Percentiles rank a stretch among this genome's conserved stretches.
Conservation (phyloP, 164 flowering plant species). For the Annona squamosa region DNA sequence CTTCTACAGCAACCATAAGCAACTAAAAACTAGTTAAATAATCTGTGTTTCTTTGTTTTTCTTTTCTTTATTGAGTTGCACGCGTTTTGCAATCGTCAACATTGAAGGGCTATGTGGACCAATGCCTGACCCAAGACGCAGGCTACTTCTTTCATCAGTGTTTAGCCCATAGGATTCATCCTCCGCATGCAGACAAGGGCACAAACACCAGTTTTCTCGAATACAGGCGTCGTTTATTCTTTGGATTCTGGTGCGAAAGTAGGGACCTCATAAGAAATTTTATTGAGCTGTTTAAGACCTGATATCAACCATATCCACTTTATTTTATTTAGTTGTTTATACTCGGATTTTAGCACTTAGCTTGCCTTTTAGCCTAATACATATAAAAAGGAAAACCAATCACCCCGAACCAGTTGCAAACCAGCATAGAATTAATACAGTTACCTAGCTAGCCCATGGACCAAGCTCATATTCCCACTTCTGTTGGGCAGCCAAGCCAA, state of each 20-base stretch:
- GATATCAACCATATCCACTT: background rate
- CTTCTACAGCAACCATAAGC: background rate
- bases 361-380: background rate
- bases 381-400: background rate
- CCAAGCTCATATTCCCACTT: background rate
- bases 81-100: background rate
- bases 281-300: background rate
- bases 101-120: background rate
- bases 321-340: background rate
- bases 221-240: background rate
- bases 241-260: background rate
- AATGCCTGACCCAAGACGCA: background rate
- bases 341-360: background rate
- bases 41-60: background rate
- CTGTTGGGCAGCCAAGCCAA: background rate
- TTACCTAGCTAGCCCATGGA: background rate
- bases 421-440: background rate
- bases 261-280: background rate
- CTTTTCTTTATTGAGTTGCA: background rate
- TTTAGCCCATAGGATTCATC: background rate
- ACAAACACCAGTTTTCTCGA: background rate
- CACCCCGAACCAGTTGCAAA: background rate
- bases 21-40: background rate
- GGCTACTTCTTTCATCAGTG: background rate
- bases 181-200: background rate